A percentile compares a stretch with the other conserved stretches of the same genome.
Evolutionary conservation across 2,329 filamentous ascomycete species (phyloP).

Genomic region (Diaporthe caulivora): DNA sequence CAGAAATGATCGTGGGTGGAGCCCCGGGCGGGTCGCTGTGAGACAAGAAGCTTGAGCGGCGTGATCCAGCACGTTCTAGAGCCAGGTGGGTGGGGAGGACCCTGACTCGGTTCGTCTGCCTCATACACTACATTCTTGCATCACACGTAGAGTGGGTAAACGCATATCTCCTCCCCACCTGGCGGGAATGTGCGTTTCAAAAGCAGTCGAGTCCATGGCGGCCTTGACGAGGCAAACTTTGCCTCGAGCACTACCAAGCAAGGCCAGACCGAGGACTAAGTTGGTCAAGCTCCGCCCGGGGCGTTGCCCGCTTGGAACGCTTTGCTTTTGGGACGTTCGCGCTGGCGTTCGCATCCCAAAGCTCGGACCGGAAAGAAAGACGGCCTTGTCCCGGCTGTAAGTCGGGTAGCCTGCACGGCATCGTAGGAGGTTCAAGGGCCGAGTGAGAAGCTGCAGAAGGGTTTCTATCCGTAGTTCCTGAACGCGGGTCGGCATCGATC

Average conservation of each 20-base stretch:
- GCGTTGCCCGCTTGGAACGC: no score
- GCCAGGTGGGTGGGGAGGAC: background rate
- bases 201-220: background rate
- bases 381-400: background rate
- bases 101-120: background rate
- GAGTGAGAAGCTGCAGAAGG: background rate
- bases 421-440: background rate
- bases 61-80: background rate
- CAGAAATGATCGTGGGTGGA: background rate
- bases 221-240: background rate
- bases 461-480: no score
- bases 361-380: background rate
- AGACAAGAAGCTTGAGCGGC: background rate
- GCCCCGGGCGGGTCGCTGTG: background rate
- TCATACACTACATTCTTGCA: background rate
- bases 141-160: no score
- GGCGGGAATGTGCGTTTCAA: background rate
- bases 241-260: background rate
- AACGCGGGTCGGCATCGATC: background rate
- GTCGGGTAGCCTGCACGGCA: background rate
- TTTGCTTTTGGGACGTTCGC: background rate
- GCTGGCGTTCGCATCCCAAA: background rate
- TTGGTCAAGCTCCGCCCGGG: background rate
- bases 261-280: background rate
- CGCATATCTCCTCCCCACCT: background rate